phyloP scores from a whole-genome alignment of 1,284 basidiomycete species.

The Marasmius tenuissimus region DNA sequence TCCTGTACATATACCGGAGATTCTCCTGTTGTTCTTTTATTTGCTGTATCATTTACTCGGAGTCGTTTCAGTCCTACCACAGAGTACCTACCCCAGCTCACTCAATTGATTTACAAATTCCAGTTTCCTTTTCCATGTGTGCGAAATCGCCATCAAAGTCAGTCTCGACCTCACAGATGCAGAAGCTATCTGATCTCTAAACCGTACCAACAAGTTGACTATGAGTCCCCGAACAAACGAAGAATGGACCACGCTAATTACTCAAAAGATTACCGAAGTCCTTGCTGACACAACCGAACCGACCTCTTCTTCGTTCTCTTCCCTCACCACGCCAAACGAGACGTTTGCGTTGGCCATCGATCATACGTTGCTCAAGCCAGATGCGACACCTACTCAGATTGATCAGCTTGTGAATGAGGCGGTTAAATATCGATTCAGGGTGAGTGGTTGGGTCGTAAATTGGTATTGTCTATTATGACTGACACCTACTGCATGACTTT shows the following conservation, averaged over 20 bases:
- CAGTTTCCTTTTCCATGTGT: no score
- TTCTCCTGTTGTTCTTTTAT: no score
- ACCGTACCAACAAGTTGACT: neutral
- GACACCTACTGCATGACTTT: neutral
- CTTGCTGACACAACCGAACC: conserved; percentile 4
- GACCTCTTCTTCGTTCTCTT: conserved; percentile 20
- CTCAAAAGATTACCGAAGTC: conserved; percentile 28
- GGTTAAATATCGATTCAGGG: conserved; percentile 46
- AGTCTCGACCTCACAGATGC: no score
- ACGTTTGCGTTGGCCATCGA: conserved; percentile 38
- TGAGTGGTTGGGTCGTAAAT: conserved; percentile 11
- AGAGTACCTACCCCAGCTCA: no score
- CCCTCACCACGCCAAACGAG: conserved; percentile 22
- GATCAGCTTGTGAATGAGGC: conserved; percentile 46
- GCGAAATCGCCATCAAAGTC: no score
- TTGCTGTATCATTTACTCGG: no score
- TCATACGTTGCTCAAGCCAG: conserved; percentile 47
- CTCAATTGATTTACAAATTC: no score
- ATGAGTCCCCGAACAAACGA: conserved; percentile 24
- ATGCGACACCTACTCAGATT: conserved; percentile 42
- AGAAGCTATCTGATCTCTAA: no score
- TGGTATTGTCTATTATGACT: neutral
- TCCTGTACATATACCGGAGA: no score
- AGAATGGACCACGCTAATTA: conserved; percentile 34
- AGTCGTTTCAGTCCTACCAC: no score